Evolutionary conservation across 177 flowering plant species (phyloP).

Genomic region (Vitis hybrid): DNA sequence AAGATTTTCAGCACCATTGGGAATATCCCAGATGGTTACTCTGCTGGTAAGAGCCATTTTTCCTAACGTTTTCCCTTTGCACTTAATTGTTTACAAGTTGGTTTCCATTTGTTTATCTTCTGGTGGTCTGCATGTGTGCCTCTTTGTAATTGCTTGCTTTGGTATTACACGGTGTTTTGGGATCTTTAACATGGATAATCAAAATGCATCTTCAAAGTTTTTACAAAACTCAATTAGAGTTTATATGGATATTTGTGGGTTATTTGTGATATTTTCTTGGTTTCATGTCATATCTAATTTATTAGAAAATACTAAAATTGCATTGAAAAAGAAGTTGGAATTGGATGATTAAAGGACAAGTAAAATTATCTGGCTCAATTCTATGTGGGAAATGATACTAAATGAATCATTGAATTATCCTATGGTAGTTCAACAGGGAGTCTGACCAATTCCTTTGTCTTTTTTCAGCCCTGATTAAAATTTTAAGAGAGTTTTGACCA

Average conservation of each 20-base stretch:
- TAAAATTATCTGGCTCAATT: neutral
- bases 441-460: neutral
- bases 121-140: neutral
- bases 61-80: neutral
- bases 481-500: neutral
- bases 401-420: neutral
- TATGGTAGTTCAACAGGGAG: neutral
- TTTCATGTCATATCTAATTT: neutral
- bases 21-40: slow-evolving; percentile 41
- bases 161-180: too few species aligned
- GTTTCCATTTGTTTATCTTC: neutral
- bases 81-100: neutral
- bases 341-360: neutral
- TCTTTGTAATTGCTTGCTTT: neutral
- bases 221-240: neutral
- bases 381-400: neutral
- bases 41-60: slow-evolving; percentile 46
- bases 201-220: neutral
- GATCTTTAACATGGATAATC: neutral
- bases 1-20: slow-evolving; percentile 45
- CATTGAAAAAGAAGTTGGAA: neutral
- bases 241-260: neutral
- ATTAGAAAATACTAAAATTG: neutral
- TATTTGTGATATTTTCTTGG: neutral
- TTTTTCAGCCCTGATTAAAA: neutral